Base-by-base conservation (phyloP, 306 rosid species). In the Cucurbita ficifolia region DNA sequence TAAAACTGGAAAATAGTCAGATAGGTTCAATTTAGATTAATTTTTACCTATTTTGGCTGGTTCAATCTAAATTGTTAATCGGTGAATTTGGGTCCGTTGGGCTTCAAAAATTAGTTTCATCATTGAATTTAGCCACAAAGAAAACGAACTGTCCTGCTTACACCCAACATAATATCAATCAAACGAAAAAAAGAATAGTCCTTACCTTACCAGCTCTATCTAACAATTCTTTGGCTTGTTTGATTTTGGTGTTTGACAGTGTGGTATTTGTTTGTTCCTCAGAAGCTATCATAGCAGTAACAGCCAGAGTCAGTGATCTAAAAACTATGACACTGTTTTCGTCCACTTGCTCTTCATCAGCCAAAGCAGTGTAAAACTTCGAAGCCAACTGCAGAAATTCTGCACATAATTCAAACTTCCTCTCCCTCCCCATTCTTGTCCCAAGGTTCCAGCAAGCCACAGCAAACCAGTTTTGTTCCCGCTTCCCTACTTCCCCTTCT, bases 381-480 rank as follows among this genome's bases (percentile, higher is more conserved):
- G 98, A 90, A 60, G 97, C 91, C 67, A 94, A 77, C 81, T 51
- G 83, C 48, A 87, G 80, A 83, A 90, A 90, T 63, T 86, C 89
- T 0, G 87, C 86, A 67, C 97, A 94, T 75, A 85, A 60, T 71
- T 90, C 90, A 35, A 81, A 94, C 46, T 84, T 86, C 75, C 70
- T 85, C 81, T 82, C 88, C 76, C 81, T 86, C 46, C 94, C 98
- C 63, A 82, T 75, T 83, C 76, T 88, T 46, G 86, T 85, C 76
- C 97, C 98, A 21, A 83, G 82, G 82, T 94, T 94, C 98, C 98
- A 94, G 38, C 96, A 86, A 43, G 88, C 87, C 81, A 83, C 89
- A 6, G 97, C 87, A 83, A 87, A 94, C 98, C 97, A 94, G 29
- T 94, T 90, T 84, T 83, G 76, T 74, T 94, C 98, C 79, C 97